These are phyloP conservation scores for Colletotrichum acutatum DNA, from an alignment of 2,329 filamentous ascomycete species.

Conservation along the genomic window DNA sequence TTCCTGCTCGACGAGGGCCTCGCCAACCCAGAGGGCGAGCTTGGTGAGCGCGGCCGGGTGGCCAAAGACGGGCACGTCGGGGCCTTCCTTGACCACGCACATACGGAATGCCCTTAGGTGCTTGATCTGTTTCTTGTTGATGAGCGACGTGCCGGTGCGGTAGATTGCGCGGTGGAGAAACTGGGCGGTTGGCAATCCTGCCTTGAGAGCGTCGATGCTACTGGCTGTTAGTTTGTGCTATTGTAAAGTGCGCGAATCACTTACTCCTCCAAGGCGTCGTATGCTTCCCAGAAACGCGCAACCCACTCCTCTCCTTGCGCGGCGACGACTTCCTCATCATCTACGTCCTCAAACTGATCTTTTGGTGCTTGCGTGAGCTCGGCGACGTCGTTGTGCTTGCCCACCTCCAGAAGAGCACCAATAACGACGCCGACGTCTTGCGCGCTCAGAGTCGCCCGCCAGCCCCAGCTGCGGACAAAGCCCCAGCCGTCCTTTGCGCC, in stretches of 20 bases:
- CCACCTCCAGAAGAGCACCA: conserved; percentile 92
- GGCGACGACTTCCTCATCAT: conserved; percentile 54
- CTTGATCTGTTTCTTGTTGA: conserved; percentile 94
- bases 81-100: conserved; percentile 94
- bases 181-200: conserved; percentile 84
- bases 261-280: conserved; percentile 77
- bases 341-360: conserved; percentile 53
- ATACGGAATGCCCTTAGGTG: conserved; percentile 94
- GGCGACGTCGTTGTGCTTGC: conserved; percentile 62
- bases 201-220: conserved; percentile 80
- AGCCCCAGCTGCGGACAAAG: conserved; percentile 97
- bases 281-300: conserved; percentile 76
- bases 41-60: conserved; percentile 95
- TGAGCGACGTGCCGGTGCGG: conserved; percentile 87
- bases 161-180: conserved; percentile 93
- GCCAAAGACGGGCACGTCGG: conserved; percentile 90
- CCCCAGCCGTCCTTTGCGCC: conserved; percentile 93
- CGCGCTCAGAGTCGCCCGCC: conserved; percentile 92
- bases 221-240: conserved; percentile 53
- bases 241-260: conserved; percentile 46
- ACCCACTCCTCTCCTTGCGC: conserved; percentile 73
- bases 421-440: conserved; percentile 95
- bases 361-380: conserved; percentile 45
- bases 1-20: conserved; percentile 91
- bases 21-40: conserved; percentile 91